These are phyloP conservation scores for Oligophagozyma castellii DNA, from an alignment of 1,139 yeast genomes.

Conservation along the genomic window DNA sequence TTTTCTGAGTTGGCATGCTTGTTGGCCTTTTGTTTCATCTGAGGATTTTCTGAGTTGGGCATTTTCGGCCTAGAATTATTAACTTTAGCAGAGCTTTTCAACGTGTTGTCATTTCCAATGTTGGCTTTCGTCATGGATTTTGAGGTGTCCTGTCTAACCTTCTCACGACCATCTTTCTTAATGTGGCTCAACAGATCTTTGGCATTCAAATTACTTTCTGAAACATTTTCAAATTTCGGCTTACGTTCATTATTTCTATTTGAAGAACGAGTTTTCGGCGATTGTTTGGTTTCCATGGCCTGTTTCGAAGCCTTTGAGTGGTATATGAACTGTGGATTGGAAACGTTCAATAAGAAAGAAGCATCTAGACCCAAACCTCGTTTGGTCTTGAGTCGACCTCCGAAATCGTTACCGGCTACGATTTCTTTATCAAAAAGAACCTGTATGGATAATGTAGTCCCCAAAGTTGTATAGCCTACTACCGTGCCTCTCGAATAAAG, in stretches of 20 bases:
- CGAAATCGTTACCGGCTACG: slow-evolving; percentile 69
- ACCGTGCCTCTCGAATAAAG: slow-evolving; percentile 83
- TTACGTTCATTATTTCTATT: slow-evolving; percentile 5
- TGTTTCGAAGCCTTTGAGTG: slow-evolving; percentile 56
- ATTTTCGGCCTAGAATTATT: slow-evolving; percentile 5
- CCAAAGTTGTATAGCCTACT: slow-evolving; percentile 58
- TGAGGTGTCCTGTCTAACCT: too few species aligned
- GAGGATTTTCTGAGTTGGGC: slow-evolving; percentile 1
- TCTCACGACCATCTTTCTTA: slow-evolving; percentile 7
- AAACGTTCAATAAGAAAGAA: slow-evolving; percentile 64
- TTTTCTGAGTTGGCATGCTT: not conserved
- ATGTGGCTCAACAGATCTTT: slow-evolving; percentile 19
- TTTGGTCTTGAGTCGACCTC: slow-evolving; percentile 60
- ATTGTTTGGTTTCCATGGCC: slow-evolving; percentile 10
- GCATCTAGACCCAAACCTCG: slow-evolving; percentile 81
- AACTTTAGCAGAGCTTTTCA: slow-evolving; percentile 5
- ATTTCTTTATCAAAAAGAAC: slow-evolving; percentile 75
- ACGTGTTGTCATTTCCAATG: slow-evolving; percentile 2
- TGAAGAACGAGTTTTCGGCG: slow-evolving; percentile 4
- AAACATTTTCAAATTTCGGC: slow-evolving; percentile 3
- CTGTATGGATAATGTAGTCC: slow-evolving; percentile 39
- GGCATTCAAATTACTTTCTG: slow-evolving; percentile 18
- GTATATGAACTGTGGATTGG: slow-evolving; percentile 59
- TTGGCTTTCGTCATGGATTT: not conserved
- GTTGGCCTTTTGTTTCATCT: too few species aligned